These are phyloP conservation scores for Colletotrichum sp. DNA, from an alignment of 2,329 filamentous ascomycete species.

Conservation along the genomic window DNA sequence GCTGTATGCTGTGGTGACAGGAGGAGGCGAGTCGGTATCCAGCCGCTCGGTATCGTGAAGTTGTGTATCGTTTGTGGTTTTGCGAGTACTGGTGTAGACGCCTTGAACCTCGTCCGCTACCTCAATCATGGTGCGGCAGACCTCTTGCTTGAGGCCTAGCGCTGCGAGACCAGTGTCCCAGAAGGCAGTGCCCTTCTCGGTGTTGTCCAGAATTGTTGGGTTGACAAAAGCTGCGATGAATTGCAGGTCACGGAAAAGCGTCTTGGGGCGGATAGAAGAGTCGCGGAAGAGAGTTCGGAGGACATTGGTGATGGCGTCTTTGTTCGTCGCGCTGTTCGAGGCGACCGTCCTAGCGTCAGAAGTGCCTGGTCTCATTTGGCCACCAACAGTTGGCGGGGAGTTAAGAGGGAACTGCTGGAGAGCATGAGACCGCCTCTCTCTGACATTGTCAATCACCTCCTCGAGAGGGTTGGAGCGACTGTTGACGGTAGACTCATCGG, in stretches of 20 bases:
- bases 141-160: constrained; percentile 85
- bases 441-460: constrained; percentile 72
- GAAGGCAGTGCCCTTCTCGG: constrained; percentile 78
- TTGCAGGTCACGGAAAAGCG: constrained; percentile 81
- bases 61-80: constrained; percentile 40
- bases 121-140: constrained; percentile 79
- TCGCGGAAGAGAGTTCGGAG: constrained; percentile 72
- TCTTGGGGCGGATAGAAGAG: constrained; percentile 74
- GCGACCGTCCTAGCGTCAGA: constrained; percentile 54
- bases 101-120: constrained; percentile 60
- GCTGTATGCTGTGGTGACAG: constrained; percentile 66
- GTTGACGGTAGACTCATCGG: constrained; percentile 35
- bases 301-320: constrained; percentile 69
- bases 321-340: constrained; percentile 57
- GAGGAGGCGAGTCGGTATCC: constrained; percentile 40
- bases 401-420: constrained; percentile 40
- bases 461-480: constrained; percentile 58
- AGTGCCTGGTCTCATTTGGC: constrained; percentile 44
- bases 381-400: constrained; percentile 33
- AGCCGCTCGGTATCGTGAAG: constrained; percentile 24
- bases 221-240: constrained; percentile 73
- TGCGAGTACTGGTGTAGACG: constrained; percentile 69
- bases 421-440: constrained; percentile 68
- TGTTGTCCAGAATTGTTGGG: constrained; percentile 63
- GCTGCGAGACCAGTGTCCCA: constrained; percentile 90